Percentiles rank a stretch among this genome's conserved stretches.
These are phyloP conservation scores for Pittosporum tobira DNA, from an alignment of 129 eudicot genomes.

Conservation along the genomic window DNA sequence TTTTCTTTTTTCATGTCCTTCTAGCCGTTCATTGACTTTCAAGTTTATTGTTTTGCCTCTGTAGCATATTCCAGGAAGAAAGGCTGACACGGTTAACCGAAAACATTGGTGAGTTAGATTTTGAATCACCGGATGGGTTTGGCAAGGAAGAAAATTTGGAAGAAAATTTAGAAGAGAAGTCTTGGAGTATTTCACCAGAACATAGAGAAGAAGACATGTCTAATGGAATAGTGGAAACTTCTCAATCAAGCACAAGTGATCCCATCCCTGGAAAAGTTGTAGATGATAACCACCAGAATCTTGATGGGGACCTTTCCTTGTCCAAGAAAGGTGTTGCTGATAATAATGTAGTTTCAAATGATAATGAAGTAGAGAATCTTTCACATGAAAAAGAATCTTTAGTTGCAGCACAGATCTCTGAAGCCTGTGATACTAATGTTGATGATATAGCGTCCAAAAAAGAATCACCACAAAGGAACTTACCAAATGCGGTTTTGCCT, in stretches of 20 bases:
- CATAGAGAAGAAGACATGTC: constrained; percentile 25
- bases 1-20: too few species aligned
- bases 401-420: constrained; percentile 22
- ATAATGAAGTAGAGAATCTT: constrained; percentile 30
- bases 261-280: constrained; percentile 19
- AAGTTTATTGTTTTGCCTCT: constrained; percentile 1
- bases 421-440: constrained; percentile 25
- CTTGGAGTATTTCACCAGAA: constrained; percentile 23
- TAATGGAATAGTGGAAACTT: constrained; percentile 34
- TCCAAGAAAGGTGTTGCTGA: constrained; percentile 18
- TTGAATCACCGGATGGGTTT: constrained; percentile 31
- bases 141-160: constrained; percentile 31
- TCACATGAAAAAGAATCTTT: constrained; percentile 27
- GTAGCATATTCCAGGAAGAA: constrained; percentile 86
- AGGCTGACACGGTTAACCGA: constrained; percentile 74
- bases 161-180: constrained; percentile 37
- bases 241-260: constrained; percentile 31
- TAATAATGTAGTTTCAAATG: constrained; percentile 16
- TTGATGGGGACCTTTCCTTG: constrained; percentile 13
- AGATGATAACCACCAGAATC: constrained; percentile 23
- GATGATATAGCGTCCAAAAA: constrained; percentile 29
- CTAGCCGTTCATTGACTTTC: background rate
- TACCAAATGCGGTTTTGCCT: constrained; percentile 65
- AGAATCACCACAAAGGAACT: constrained; percentile 35
- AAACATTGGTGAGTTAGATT: constrained; percentile 43